Evolutionary conservation across 306 rosid genomes (phyloP).

Genomic region (Cucurbita pepo): DNA sequence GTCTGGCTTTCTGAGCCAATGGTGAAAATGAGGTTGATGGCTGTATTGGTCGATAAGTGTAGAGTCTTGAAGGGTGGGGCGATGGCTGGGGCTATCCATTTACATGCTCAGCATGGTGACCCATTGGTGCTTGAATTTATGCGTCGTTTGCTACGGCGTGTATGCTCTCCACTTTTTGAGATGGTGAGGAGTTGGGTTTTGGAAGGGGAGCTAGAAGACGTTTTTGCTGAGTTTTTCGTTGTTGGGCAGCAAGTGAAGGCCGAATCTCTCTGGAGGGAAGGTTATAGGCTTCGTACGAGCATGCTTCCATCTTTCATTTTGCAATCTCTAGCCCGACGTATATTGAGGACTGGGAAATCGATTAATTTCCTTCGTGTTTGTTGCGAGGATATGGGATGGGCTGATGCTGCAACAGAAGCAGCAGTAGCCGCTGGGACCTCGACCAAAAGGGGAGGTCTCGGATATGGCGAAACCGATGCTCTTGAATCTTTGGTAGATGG

Average conservation of each 20-base stretch:
- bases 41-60: slow-evolving; percentile 88
- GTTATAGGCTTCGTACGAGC: slow-evolving; percentile 67
- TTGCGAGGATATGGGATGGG: slow-evolving; percentile 93
- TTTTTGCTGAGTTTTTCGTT: slow-evolving; percentile 72
- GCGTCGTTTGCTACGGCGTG: slow-evolving; percentile 60
- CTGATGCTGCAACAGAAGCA: slow-evolving; percentile 63
- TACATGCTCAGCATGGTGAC: slow-evolving; percentile 91
- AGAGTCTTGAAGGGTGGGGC: slow-evolving; percentile 78
- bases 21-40: slow-evolving; percentile 88
- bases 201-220: slow-evolving; percentile 93
- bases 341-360: slow-evolving; percentile 89
- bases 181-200: slow-evolving; percentile 90
- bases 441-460: slow-evolving; percentile 66
- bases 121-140: slow-evolving; percentile 82
- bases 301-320: slow-evolving; percentile 93
- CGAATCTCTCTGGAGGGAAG: slow-evolving; percentile 95
- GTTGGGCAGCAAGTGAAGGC: slow-evolving; percentile 90
- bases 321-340: slow-evolving; percentile 81
- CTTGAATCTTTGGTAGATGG: slow-evolving; percentile 79
- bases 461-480: slow-evolving; percentile 88
- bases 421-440: slow-evolving; percentile 63
- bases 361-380: slow-evolving; percentile 92
- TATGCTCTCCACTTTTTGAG: slow-evolving; percentile 81
- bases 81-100: slow-evolving; percentile 82
- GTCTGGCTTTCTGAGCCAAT: slow-evolving; percentile 94